Evolutionary conservation across 129 eudicot species (phyloP).

Genomic region (Kitagawia praeruptora): DNA sequence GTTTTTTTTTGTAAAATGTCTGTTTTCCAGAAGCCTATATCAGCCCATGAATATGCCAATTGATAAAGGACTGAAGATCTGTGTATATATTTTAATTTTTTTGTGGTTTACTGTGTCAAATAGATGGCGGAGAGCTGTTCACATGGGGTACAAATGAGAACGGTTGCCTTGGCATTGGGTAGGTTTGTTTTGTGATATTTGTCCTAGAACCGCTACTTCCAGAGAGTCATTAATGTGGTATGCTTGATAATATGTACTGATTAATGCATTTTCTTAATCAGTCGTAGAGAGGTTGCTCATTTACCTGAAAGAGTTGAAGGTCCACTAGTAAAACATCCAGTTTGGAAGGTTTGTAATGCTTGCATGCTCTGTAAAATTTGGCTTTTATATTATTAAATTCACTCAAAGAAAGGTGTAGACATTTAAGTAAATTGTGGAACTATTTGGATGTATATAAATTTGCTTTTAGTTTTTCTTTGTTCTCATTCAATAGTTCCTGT

Average conservation of each 20-base stretch:
- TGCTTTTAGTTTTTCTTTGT: background rate
- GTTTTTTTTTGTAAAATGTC: background rate
- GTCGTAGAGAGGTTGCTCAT: slow-evolving; percentile 53
- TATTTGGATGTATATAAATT: background rate
- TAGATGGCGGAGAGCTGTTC: slow-evolving; percentile 85
- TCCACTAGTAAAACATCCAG: slow-evolving; percentile 56
- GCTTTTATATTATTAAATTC: background rate
- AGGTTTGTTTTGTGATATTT: slow-evolving; percentile 15
- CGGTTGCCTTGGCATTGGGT: slow-evolving; percentile 98
- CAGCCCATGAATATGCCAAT: no score
- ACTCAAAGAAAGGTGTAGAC: background rate
- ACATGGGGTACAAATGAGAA: slow-evolving; percentile 96
- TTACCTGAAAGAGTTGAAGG: slow-evolving; percentile 89
- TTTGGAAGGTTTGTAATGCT: slow-evolving; percentile 50
- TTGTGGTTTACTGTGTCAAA: background rate
- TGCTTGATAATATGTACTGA: background rate
- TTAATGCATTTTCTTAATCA: slow-evolving; percentile 23
- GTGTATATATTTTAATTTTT: background rate
- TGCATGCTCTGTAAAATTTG: background rate
- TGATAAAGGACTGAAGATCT: background rate
- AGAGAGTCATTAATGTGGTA: background rate
- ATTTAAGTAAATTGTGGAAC: background rate
- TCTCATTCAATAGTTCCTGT: slow-evolving; percentile 8
- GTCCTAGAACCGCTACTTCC: background rate
- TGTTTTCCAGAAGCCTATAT: background rate